A percentile compares a stretch with the other conserved stretches of the same genome.
These are phyloP conservation scores for Irpex sp. DNA, from an alignment of 1,284 basidiomycete species.

Conservation along the genomic window DNA sequence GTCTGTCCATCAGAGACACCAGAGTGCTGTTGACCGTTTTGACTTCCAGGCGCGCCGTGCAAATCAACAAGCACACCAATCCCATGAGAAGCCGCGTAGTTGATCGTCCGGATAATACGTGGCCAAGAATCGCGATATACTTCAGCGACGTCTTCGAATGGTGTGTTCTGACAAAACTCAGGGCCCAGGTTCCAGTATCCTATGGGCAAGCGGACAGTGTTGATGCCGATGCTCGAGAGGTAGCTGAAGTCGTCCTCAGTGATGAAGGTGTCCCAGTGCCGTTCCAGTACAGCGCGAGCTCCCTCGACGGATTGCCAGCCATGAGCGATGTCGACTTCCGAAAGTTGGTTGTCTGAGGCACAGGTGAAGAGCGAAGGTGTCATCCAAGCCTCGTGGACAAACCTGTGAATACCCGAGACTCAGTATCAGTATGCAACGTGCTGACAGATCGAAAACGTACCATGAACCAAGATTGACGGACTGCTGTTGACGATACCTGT, in stretches of 20 bases:
- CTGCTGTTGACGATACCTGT: slow-evolving; percentile 62
- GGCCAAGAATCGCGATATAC: slow-evolving; percentile 68
- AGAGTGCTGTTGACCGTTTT: slow-evolving; percentile 70
- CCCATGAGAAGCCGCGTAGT: slow-evolving; percentile 58
- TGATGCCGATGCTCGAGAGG: slow-evolving; percentile 62
- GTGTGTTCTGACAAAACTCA: slow-evolving; percentile 45
- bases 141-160: slow-evolving; percentile 51
- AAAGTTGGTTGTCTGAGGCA: slow-evolving; percentile 48
- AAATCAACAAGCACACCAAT: slow-evolving; percentile 77
- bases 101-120: slow-evolving; percentile 59
- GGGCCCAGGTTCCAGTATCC: slow-evolving; percentile 66
- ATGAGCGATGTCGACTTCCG: slow-evolving; percentile 55
- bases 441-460: slow-evolving; percentile 27
- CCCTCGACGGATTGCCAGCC: slow-evolving; percentile 44
- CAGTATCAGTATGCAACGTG: background rate
- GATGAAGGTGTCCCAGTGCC: slow-evolving; percentile 81
- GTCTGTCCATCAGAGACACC: slow-evolving; percentile 65
- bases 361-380: slow-evolving; percentile 65
- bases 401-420: slow-evolving; percentile 40
- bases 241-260: slow-evolving; percentile 61
- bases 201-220: slow-evolving; percentile 69
- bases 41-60: slow-evolving; percentile 72
- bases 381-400: slow-evolving; percentile 81
- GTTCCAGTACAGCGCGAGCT: slow-evolving; percentile 60
- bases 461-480: slow-evolving; percentile 68